A percentile compares a stretch with the other conserved stretches of the same genome.
Conservation (phyloP, 768 basidiomycete genomes). For the Mycena pura region DNA sequence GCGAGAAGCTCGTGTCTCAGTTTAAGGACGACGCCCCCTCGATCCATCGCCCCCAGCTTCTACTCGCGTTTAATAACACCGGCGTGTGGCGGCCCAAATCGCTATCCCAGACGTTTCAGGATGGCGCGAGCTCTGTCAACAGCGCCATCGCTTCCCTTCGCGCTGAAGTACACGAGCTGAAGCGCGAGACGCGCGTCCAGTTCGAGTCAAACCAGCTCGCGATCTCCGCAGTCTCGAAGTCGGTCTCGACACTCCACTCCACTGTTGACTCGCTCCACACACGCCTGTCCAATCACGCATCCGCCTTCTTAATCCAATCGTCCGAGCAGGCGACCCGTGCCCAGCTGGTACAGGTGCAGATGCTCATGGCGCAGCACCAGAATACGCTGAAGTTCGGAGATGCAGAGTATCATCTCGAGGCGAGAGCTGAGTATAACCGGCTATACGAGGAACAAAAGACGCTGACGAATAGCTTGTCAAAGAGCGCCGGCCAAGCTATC, state of each 20-base stretch:
- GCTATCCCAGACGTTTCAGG: neutral
- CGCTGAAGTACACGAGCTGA: neutral
- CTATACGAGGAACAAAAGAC: neutral
- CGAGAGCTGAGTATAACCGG: constrained; percentile 1
- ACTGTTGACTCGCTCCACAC: neutral
- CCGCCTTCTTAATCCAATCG: neutral
- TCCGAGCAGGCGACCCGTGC: neutral
- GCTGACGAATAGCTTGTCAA: neutral
- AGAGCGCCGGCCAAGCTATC: neutral
- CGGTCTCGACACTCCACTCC: neutral
- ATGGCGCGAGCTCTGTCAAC: neutral
- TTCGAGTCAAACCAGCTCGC: neutral
- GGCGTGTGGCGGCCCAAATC: neutral
- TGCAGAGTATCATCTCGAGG: neutral
- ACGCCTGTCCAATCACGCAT: neutral
- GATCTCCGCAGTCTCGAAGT: neutral
- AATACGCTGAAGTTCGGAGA: neutral
- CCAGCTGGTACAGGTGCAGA: neutral
- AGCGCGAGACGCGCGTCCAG: neutral
- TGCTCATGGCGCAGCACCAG: neutral
- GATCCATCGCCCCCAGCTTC: neutral
- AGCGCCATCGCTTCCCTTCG: neutral
- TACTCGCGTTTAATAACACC: neutral
- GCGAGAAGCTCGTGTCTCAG: neutral
- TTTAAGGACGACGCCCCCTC: neutral